Evolutionary conservation across 2,329 filamentous ascomycete species (phyloP), one percentile per base, ranked within the genome.

Genomic region (Ilyonectria destructans): DNA sequence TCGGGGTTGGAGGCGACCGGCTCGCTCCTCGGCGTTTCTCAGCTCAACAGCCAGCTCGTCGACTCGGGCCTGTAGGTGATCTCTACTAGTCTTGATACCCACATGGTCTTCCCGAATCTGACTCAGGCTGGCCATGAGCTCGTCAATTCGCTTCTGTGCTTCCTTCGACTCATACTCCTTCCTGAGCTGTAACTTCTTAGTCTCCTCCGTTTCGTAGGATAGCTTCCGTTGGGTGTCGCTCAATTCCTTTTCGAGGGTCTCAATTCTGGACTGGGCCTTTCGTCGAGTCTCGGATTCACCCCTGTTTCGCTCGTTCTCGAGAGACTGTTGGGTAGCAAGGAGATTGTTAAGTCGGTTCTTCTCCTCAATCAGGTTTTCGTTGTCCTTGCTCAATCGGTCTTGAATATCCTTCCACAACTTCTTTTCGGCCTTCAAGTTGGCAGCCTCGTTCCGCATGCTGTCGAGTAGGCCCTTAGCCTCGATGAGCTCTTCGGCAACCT

Each of bases 381-480:
- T 97, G 77, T 98, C 95, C 75, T 96, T 94, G 69, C 90, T 92
- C 49, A 98, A 86, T 59, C 97, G 91, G 70, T 93, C 92, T 79
- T 98, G 95, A 37, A 98, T 97, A 63, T 92, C 94, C 83, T 96
- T 97, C 93, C 93, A 97, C 10, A 99, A 86, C 43, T 94, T 93
- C 83, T 97, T 97, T 81, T 98, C 96, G 0, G 96, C 95, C 80
- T 97, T 97, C 37, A 98, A 88, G 77, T 98, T 98, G 17, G 95
- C 92, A 61, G 92, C 94, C 79, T 99, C 96, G 71, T 94, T 95
- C 59, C 95, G 92, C 81, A 98, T 89, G 77, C 94, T 95, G 77
- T 99, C 96, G 4, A 93, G 86, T 59, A 96, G 83, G 35, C 92
- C 92, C 78, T 91, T 92, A 6, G 93, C 91, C 79, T 98, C 96